Base-by-base conservation (phyloP, 441 rosid genomes). In the Rhodomyrtus psidioides region DNA sequence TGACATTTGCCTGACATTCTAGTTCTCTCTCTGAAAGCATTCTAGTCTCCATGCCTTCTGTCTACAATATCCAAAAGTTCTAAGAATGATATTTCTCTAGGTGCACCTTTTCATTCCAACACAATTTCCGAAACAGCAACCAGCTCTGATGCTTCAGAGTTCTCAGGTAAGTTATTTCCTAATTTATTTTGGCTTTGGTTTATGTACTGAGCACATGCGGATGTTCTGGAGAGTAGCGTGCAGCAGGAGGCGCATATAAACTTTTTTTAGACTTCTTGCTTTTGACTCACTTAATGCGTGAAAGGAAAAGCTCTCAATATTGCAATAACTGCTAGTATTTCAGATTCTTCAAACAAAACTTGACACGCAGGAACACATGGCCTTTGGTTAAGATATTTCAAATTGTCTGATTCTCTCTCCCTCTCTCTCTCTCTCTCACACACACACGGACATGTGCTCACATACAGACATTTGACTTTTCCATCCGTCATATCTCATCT, bases 121-220 rank as follows among this genome's bases (percentile, higher is more conserved):
- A 81, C 97, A 92, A 89, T 96, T 95, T 90, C 99, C 99, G 12
- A 97, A 93, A 91, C 96, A 94, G 84, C 99, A 92, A 86, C 98
- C 99, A 57, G 88, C 91, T 87, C 86, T 97, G 87, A 88, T 93
- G 90, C 95, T 97, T 84, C 98, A 94, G 87, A 97, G 99, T 92
- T 91, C 92, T 84, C 96, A 94, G 98, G 99, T 97, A 82, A 88
- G 30, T 55, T 59, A 55, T 83, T 60, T n/a, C 53, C 46, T 65
- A 19, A 65, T 23, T 13, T 34, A 34, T 34, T 34, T 70, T 39
- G 79, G 79, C 49, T 70, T 70, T 39, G 79, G 79, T 39, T 39
- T 23, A 70, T 6, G 49, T 39, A 49, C 7, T 34, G 49, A 70
- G 49, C 8, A 39, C 49, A 34, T 70, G 49, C 7, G 1, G 76